Evolutionary conservation across 805 yeast species (phyloP).

Genomic region (Lipomyces mesembrius): DNA sequence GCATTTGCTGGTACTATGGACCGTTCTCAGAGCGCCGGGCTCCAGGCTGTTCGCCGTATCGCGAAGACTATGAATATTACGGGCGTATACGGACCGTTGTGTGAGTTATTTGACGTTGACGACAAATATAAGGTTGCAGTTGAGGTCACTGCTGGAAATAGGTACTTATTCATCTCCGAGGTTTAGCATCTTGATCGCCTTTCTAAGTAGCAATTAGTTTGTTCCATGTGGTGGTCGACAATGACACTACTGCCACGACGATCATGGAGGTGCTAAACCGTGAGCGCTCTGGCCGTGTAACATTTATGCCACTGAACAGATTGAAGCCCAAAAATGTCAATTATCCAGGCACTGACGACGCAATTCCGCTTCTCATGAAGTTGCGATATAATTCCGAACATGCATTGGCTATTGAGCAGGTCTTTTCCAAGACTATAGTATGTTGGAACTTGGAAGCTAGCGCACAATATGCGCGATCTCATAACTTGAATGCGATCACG

Average conservation of each 20-base stretch:
- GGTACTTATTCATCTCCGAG: neutral
- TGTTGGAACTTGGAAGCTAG: conserved; percentile 72
- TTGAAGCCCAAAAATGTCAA: conserved; percentile 50
- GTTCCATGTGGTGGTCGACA: conserved; percentile 88
- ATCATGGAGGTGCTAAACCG: conserved; percentile 76
- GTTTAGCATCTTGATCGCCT: neutral
- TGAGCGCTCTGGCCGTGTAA: conserved; percentile 78
- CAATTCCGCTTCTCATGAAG: conserved; percentile 78
- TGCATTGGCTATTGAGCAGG: conserved; percentile 71
- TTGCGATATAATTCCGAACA: conserved; percentile 63
- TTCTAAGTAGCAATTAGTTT: conserved; percentile 50
- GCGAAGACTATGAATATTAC: conserved; percentile 60
- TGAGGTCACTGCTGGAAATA: conserved; percentile 85
- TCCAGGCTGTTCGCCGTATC: conserved; percentile 69
- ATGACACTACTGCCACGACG: conserved; percentile 77
- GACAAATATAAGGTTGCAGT: conserved; percentile 84
- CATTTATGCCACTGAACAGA: conserved; percentile 88
- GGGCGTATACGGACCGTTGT: conserved; percentile 80
- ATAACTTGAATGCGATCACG: conserved; percentile 76
- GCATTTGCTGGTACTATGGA: conserved; percentile 74
- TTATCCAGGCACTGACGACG: conserved; percentile 69
- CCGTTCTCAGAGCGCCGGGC: conserved; percentile 68
- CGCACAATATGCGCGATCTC: conserved; percentile 63
- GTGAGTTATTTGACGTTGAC: conserved; percentile 79
- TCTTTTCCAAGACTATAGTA: conserved; percentile 81